These are phyloP conservation scores for Cladosporium sp. DNA, from an alignment of 2,329 filamentous ascomycete species.

Conservation along the genomic window DNA sequence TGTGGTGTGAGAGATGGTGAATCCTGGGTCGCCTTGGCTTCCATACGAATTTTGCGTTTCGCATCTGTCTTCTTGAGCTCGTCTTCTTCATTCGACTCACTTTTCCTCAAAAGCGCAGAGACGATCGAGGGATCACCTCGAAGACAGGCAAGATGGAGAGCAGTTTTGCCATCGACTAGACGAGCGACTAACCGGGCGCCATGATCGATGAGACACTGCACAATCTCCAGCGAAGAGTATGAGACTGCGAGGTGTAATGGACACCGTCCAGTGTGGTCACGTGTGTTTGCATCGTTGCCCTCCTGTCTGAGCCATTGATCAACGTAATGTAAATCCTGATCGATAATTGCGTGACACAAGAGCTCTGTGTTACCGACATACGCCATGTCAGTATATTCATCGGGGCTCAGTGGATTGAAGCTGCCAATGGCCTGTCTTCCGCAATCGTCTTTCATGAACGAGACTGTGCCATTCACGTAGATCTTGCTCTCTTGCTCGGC, in stretches of 20 bases:
- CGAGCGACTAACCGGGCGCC: slow-evolving; percentile 70
- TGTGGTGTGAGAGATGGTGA: background rate
- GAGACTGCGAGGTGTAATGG: slow-evolving; percentile 73
- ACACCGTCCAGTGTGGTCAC: slow-evolving; percentile 74
- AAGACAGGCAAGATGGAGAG: slow-evolving; percentile 75
- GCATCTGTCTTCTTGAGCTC: slow-evolving; percentile 48
- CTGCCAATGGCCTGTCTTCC: slow-evolving; percentile 69
- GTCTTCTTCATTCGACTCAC: slow-evolving; percentile 67
- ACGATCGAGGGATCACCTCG: slow-evolving; percentile 67
- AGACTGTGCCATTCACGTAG: slow-evolving; percentile 69
- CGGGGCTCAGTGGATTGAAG: slow-evolving; percentile 76
- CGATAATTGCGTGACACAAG: slow-evolving; percentile 77
- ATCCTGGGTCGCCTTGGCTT: background rate
- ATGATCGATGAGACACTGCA: slow-evolving; percentile 65
- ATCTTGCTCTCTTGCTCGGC: slow-evolving; percentile 69
- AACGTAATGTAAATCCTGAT: slow-evolving; percentile 66
- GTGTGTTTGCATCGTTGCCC: slow-evolving; percentile 64
- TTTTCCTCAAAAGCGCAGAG: slow-evolving; percentile 67
- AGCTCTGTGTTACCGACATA: slow-evolving; percentile 75
- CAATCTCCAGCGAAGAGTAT: slow-evolving; percentile 64
- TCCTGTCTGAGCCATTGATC: slow-evolving; percentile 66
- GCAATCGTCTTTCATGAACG: slow-evolving; percentile 75
- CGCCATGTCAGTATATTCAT: slow-evolving; percentile 89
- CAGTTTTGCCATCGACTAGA: slow-evolving; percentile 73
- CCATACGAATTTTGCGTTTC: slow-evolving; percentile 23